Evolutionary conservation across 768 basidiomycete species (phyloP).

Genomic region (Agaricus blazei): DNA sequence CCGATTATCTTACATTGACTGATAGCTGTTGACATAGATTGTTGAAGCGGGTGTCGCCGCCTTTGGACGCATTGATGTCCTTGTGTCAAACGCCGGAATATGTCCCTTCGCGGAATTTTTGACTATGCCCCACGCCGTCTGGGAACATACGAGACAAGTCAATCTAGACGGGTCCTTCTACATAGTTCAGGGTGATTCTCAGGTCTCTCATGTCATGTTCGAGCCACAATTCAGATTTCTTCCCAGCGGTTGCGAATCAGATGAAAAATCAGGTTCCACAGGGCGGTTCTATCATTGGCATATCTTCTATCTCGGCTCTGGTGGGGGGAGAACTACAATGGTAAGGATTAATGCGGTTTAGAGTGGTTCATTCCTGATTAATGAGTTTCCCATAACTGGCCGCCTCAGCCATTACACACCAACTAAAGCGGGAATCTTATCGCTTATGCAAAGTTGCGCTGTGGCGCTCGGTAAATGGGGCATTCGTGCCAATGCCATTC

Average conservation of each 20-base stretch:
- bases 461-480: constrained; percentile 73
- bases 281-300: constrained; percentile 71
- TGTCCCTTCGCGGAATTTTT: constrained; percentile 77
- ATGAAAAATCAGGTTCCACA: constrained; percentile 67
- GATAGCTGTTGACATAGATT: constrained; percentile 36
- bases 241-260: constrained; percentile 60
- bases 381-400: neutral
- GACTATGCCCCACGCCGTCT: constrained; percentile 57
- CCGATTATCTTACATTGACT: neutral
- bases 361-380: neutral
- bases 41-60: constrained; percentile 52
- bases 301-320: constrained; percentile 75
- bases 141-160: constrained; percentile 62
- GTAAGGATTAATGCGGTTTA: constrained; percentile 21
- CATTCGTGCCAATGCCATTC: constrained; percentile 65
- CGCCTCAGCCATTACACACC: constrained; percentile 65
- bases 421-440: constrained; percentile 74
- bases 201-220: neutral
- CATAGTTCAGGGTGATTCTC: constrained; percentile 48
- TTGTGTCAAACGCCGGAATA: constrained; percentile 51
- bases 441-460: constrained; percentile 76
- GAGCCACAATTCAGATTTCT: neutral
- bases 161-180: constrained; percentile 78
- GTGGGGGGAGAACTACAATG: constrained; percentile 73
- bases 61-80: constrained; percentile 59